phyloP scores from a whole-genome alignment of 1,284 basidiomycete genomes.

The Leccinum holopus region DNA sequence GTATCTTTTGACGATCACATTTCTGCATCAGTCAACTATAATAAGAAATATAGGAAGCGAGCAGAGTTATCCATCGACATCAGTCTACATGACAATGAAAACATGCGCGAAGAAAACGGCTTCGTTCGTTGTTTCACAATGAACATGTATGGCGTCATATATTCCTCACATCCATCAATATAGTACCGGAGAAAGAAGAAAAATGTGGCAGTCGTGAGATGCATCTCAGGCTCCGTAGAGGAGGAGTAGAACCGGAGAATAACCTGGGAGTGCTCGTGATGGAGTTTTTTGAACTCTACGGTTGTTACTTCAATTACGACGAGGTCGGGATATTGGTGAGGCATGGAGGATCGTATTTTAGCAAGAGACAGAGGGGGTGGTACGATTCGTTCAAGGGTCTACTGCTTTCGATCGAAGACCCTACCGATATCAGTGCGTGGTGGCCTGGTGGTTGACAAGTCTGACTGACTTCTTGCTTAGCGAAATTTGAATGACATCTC shows the following conservation, averaged over 20 bases:
- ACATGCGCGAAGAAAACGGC: constrained; percentile 5
- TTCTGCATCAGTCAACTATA: neutral
- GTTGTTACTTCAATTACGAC: constrained; percentile 88
- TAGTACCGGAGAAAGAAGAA: constrained; percentile 12
- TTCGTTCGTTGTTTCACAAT: neutral
- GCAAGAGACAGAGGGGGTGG: constrained; percentile 81
- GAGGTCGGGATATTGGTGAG: constrained; percentile 89
- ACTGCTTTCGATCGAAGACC: constrained; percentile 90
- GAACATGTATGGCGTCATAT: neutral
- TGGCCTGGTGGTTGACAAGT: constrained; percentile 2
- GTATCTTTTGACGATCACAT: constrained; percentile 5
- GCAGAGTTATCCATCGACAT: constrained; percentile 3
- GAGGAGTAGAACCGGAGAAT: constrained; percentile 81
- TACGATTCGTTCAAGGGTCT: constrained; percentile 57
- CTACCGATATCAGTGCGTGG: constrained; percentile 81
- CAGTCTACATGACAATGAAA: neutral
- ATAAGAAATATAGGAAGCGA: neutral
- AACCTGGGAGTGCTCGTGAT: constrained; percentile 92
- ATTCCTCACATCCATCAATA: constrained; percentile 9
- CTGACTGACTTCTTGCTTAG: constrained; percentile 40
- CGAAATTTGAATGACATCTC: constrained; percentile 81
- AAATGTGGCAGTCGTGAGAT: constrained; percentile 49
- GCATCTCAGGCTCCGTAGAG: constrained; percentile 90
- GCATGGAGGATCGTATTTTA: constrained; percentile 83
- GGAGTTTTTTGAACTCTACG: constrained; percentile 98